Evolutionary conservation across 345 rosid genomes (phyloP).

Genomic region (Citrus medica): DNA sequence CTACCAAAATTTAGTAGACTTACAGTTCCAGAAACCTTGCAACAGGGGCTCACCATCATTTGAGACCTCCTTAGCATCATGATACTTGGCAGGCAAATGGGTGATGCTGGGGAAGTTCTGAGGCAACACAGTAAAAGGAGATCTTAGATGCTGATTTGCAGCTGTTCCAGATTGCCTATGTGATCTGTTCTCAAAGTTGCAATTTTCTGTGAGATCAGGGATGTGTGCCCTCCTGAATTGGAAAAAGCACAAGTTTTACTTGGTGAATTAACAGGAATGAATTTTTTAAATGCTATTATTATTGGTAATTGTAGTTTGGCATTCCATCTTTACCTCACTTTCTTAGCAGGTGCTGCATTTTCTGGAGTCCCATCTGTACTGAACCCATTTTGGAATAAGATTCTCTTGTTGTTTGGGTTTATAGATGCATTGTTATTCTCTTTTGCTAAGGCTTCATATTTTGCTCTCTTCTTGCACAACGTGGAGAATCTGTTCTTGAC

Average conservation of each 20-base stretch:
- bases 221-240: constrained; percentile 67
- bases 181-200: constrained; percentile 45
- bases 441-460: constrained; percentile 82
- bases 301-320: neutral
- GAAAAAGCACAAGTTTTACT: constrained; percentile 3
- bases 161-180: constrained; percentile 39
- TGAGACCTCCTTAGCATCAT: constrained; percentile 31
- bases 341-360: constrained; percentile 47
- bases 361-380: constrained; percentile 38
- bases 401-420: constrained; percentile 72
- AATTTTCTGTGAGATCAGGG: constrained; percentile 38
- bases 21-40: neutral
- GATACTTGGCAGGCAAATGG: constrained; percentile 26
- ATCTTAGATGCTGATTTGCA: constrained; percentile 46
- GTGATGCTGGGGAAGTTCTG: constrained; percentile 42
- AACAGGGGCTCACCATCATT: constrained; percentile 39
- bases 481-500: constrained; percentile 98
- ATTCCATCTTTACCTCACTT: constrained; percentile 41
- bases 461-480: constrained; percentile 95
- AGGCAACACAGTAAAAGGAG: constrained; percentile 58
- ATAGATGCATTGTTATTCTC: constrained; percentile 53
- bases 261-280: neutral
- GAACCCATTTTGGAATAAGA: constrained; percentile 41
- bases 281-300: neutral
- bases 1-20: no score